Evolutionary conservation across 176 grass and related monocot species (phyloP), one percentile per base, ranked within the genome.

Genomic region (Phoenix dactylifera): DNA sequence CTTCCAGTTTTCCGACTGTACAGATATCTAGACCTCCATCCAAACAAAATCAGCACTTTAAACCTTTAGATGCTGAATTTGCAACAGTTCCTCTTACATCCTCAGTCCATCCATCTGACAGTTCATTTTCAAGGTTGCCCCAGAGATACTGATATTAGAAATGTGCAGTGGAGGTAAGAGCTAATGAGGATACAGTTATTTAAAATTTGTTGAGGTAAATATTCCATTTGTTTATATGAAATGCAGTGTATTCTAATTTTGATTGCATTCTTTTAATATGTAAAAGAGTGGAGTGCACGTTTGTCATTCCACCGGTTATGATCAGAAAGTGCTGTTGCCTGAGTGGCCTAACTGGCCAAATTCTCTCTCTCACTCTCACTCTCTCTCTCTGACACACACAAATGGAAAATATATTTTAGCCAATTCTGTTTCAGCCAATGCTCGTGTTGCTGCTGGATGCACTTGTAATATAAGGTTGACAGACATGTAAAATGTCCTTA

Each of bases 61-160:
- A 58, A 57, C 72, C 14, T 52, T 53, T 67, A 18, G 71, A 82
- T 14, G 39, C 75, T 3, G 79, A 90, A 59, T 82, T 85, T 55
- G 49, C 59, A 49, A 73, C 52, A 4, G 64, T 86, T 76, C 72
- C 71, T 44, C 77, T 69, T 12, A 23, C 66, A 18, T 67, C 81
- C 15, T 62, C 72, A 0, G 66, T 57, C 15, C 69, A 77, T 60
- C 58, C 70, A 30, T 67, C 74, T 0, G 20, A 1, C 0, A 18
- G 19, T 60, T 57, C 64, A 7, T 28, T 69, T 53, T 71, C 74
- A 60, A 78, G 70, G 59, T 57, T 57, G 53, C 72, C 65, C 4
- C 52, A 49, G 19, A 73, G 60, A 82, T 79, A 76, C 74, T 58
- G 50, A 22, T 17, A 50, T 39, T 39, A 39, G 35, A 39, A 39